Evolutionary conservation across 345 rosid genomes (phyloP).

Genomic region (Eucalyptus tenuipes): DNA sequence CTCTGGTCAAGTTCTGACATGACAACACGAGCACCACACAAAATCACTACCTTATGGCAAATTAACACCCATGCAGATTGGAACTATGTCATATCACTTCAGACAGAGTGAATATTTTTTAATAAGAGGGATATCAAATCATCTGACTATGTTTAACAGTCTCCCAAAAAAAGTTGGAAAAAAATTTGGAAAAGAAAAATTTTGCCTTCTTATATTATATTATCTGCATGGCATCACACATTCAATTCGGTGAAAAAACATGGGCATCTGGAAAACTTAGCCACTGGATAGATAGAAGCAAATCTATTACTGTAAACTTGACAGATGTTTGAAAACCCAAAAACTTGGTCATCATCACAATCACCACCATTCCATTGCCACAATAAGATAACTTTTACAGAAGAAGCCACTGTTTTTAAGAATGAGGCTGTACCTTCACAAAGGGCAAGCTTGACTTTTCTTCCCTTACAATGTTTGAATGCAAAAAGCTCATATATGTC

Average conservation of each 20-base stretch:
- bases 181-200: not conserved
- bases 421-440: slow-evolving; percentile 62
- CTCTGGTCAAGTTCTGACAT: slow-evolving; percentile 89
- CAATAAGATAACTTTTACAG: not conserved
- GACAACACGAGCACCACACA: not conserved
- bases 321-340: not conserved
- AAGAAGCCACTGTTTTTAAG: not conserved
- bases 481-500: slow-evolving; percentile 98
- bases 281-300: not conserved
- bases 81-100: not conserved
- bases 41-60: not conserved
- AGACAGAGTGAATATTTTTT: not conserved
- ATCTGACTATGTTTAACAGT: not conserved
- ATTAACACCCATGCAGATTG: not conserved
- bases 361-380: not conserved
- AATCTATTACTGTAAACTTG: not conserved
- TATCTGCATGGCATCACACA: not conserved
- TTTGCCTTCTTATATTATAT: not conserved
- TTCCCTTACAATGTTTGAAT: slow-evolving; percentile 96
- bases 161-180: not conserved
- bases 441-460: slow-evolving; percentile 87
- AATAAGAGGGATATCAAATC: not conserved
- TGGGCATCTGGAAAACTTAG: not conserved
- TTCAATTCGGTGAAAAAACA: not conserved
- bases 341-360: not conserved